phyloP scores from a whole-genome alignment of 208 protist species.

The Crithidia fasciculata region DNA sequence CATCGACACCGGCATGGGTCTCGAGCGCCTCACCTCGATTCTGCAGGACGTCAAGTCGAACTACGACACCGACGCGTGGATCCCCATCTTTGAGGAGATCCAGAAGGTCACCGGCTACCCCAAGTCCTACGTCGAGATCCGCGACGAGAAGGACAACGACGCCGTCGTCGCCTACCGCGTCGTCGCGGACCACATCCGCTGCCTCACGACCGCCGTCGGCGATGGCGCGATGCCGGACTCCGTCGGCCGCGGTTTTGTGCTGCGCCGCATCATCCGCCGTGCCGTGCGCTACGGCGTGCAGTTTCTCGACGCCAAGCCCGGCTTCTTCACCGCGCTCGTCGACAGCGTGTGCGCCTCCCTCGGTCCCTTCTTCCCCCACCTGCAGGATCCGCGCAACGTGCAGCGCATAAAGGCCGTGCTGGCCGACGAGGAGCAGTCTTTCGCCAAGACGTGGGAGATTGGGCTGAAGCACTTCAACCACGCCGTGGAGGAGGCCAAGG shows the following conservation, averaged over 20 bases:
- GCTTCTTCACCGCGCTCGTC: slow-evolving; percentile 96
- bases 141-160: slow-evolving; percentile 85
- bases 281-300: slow-evolving; percentile 97
- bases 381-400: slow-evolving; percentile 79
- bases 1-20: slow-evolving; percentile 99
- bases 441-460: slow-evolving; percentile 95
- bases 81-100: slow-evolving; percentile 96
- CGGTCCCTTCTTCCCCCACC: slow-evolving; percentile 95
- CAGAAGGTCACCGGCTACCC: slow-evolving; percentile 92
- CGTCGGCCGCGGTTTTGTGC: slow-evolving; percentile 96
- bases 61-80: slow-evolving; percentile 99
- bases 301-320: slow-evolving; percentile 92
- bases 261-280: slow-evolving; percentile 97
- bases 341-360: slow-evolving; percentile 88
- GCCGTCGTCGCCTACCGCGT: slow-evolving; percentile 97
- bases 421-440: slow-evolving; percentile 96
- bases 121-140: slow-evolving; percentile 85
- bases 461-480: slow-evolving; percentile 95
- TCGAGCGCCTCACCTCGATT: slow-evolving; percentile 97
- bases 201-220: slow-evolving; percentile 96
- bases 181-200: slow-evolving; percentile 99
- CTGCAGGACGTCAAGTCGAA: slow-evolving; percentile 97
- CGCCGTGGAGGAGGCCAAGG: slow-evolving; percentile 71
- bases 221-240: slow-evolving; percentile 97
- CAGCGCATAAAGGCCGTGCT: slow-evolving; percentile 92